Evolutionary conservation across 2,329 filamentous ascomycete genomes (phyloP), one percentile per base, ranked within the genome.

Genomic region (Colletotrichum liriopes): DNA sequence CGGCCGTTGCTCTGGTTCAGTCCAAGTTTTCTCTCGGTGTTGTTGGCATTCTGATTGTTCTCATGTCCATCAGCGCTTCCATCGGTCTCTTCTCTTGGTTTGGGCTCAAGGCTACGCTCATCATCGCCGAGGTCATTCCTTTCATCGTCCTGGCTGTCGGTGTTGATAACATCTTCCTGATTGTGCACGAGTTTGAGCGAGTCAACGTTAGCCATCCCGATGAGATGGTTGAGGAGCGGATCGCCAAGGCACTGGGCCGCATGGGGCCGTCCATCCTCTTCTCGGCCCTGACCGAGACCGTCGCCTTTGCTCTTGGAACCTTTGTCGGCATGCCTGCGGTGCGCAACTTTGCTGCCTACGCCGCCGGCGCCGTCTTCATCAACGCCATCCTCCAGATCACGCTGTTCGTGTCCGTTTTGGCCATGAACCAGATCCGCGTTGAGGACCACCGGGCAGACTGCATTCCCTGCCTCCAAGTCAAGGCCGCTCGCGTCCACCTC

Each of bases 281-380:
- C 51, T 98, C 96, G 11, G 96, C 95, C n/a, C 88, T 94, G 43
- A 98, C 96, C 0, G 96, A 99, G 81, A 99, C 96, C 0, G 91
- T 95, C 32, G 95, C 96, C 2, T 99, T 99, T 81, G 93, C 95
- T 1, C 88, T 99, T 14, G 96, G 96, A 16, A 93, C 94, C 52
- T 96, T 96, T 73, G 97, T 98, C 8, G 95, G 95, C 60, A 99
- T 99, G 96, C 96, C 97, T 20, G 96, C 96, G 2, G 97, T 99
- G 54, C 91, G 95, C 74, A 99, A 99, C 82, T 99, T 99, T 82
- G 97, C 96, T 20, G 92, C 96, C 3, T 99, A 99, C 80, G 96
- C 96, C 16, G 95, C 96, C 2, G 96, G 96, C 62, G 96, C 96
- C 14, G 96, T 99, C 14, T 92, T 98, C 77, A 96, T 99, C 86